Conservation (phyloP, 768 basidiomycete genomes). For the Bullera alba region DNA sequence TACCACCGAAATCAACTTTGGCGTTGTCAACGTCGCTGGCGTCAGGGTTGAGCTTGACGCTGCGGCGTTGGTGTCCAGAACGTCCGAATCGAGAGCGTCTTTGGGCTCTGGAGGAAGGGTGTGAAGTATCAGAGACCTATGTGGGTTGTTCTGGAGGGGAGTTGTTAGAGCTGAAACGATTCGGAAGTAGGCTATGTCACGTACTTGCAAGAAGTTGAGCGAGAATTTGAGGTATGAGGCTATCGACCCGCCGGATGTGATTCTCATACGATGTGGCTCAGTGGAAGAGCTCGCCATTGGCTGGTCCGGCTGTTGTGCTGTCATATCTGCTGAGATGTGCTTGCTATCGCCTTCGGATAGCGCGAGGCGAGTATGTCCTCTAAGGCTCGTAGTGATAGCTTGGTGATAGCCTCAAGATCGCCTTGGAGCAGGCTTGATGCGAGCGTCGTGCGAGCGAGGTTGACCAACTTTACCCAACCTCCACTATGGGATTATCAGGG, state of each 20-base stretch:
- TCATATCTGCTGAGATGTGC: too few relatives aligned
- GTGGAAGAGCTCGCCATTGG: conserved; percentile 8
- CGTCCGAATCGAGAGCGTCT: not conserved
- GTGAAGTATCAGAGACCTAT: conserved; percentile 23
- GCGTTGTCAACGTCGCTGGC: conserved; percentile 47
- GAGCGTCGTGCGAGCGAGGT: too few relatives aligned
- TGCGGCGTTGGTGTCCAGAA: not conserved
- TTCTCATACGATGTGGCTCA: conserved; percentile 25
- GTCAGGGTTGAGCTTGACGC: conserved; percentile 15
- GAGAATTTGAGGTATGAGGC: conserved; percentile 25
- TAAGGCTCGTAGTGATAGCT: too few relatives aligned
- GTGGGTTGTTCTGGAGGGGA: conserved; percentile 17
- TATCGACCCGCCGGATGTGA: conserved; percentile 27
- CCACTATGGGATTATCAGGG: too few relatives aligned
- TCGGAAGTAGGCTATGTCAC: not conserved
- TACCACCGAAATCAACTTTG: conserved; percentile 66
- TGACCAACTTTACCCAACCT: too few relatives aligned
- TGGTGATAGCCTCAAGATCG: too few relatives aligned
- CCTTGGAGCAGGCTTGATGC: too few relatives aligned
- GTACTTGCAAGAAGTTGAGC: conserved; percentile 17
- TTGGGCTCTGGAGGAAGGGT: conserved; percentile 13
- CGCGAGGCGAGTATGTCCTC: too few relatives aligned
- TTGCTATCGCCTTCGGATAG: too few relatives aligned
- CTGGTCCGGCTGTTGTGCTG: too few relatives aligned
- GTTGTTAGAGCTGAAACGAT: not conserved